These are phyloP conservation scores for Rugonectria rugulosa DNA, from an alignment of 2,329 filamentous ascomycete species.

Conservation along the genomic window DNA sequence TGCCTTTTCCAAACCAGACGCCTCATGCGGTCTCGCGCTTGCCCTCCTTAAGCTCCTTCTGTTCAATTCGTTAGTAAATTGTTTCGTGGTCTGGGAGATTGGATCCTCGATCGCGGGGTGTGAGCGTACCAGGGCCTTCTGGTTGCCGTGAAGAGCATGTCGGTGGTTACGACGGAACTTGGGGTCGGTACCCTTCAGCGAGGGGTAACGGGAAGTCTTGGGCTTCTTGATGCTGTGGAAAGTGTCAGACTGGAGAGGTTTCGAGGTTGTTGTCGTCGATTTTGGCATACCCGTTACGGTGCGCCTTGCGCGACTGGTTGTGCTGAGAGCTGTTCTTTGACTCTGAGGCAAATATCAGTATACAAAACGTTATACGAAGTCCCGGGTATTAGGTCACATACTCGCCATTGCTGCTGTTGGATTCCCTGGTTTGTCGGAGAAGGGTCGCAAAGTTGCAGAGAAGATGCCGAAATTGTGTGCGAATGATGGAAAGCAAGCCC, in stretches of 20 bases:
- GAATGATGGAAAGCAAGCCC: slow-evolving; percentile 36
- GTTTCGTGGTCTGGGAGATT: neutral
- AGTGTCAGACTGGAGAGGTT: slow-evolving; percentile 28
- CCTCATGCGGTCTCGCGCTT: slow-evolving; percentile 86
- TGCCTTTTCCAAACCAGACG: slow-evolving; percentile 22
- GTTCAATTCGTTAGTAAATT: slow-evolving; percentile 47
- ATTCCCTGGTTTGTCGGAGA: slow-evolving; percentile 39
- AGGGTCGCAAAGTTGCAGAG: slow-evolving; percentile 39
- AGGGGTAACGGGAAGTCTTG: slow-evolving; percentile 98
- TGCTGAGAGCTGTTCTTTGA: slow-evolving; percentile 99
- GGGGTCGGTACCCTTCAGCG: slow-evolving; percentile 97
- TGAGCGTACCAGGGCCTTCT: slow-evolving; percentile 87
- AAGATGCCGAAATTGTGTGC: slow-evolving; percentile 42
- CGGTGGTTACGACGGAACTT: slow-evolving; percentile 99
- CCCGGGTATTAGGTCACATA: slow-evolving; percentile 37
- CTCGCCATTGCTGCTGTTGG: slow-evolving; percentile 51
- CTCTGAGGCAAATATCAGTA: slow-evolving; percentile 64
- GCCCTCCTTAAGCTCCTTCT: slow-evolving; percentile 98
- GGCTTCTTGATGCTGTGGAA: slow-evolving; percentile 97
- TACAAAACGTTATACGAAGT: neutral
- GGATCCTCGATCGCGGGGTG: slow-evolving; percentile 11
- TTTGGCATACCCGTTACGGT: slow-evolving; percentile 91
- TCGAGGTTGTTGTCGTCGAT: neutral
- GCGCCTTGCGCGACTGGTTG: slow-evolving; percentile 98
- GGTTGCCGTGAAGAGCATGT: slow-evolving; percentile 99